Evolutionary conservation across 176 grass and related monocot species (phyloP), one percentile per base, ranked within the genome.

Genomic region (Typha latifolia): DNA sequence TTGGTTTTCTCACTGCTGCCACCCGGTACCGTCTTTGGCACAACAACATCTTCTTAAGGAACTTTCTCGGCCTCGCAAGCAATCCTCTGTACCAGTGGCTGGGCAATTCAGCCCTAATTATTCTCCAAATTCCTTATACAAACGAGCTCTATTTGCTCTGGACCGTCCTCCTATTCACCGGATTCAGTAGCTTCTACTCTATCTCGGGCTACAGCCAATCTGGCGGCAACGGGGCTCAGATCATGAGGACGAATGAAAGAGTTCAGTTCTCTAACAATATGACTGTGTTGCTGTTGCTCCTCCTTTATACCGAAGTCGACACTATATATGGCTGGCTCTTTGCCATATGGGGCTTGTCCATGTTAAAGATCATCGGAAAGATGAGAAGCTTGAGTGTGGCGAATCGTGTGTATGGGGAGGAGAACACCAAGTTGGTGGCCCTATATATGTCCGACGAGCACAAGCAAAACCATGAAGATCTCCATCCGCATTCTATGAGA

Each of bases 71-170:
- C 14, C 4, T 72, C 12, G 23, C 69, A 49, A 52, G 50, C 53
- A 56, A 8, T 16, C 69, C 69, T 20, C 50, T 72, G 1, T 48
- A 27, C 4, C 26, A 72, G 12, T 59, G 20, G 48, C 18, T 72
- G 47, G 69, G 51, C 5, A 48, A 72, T 26, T 52, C 32, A n/a
- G 47, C 47, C 12, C 47, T 50, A 26, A 22, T 72, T 61, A n/a
- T 37, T 3, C 0, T 72, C 12, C 14, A 3, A 19, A 32, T 18
- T 1, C 19, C 51, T 3, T 61, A 72, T 20, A 6, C 7, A 22
- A 72, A 72, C 9, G 49, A 72, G 51, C 49, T 56, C 15, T 72
- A 72, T 26, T 14, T 72, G 12, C 15, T 72, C 21, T 72, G 69
- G 69, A 48, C 27, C 5, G 69, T 61, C 11, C 11, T 72, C 21